A percentile compares a stretch with the other conserved stretches of the same genome.
Conservation (phyloP, 108 stramenopile species). For the Chaetoceros muelleri region DNA sequence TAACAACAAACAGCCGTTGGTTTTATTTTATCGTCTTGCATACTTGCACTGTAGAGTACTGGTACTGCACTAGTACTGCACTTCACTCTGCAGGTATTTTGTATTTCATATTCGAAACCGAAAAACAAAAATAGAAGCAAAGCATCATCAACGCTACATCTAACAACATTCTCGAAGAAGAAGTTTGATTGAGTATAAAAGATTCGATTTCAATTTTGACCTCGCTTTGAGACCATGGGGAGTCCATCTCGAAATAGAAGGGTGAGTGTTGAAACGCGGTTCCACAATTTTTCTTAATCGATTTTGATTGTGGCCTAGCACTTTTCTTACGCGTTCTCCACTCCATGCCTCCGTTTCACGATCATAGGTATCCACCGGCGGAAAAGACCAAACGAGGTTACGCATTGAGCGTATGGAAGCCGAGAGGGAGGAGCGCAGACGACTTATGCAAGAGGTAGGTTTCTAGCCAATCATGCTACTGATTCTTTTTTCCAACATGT, state of each 20-base stretch:
- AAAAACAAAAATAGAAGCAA: too few species aligned
- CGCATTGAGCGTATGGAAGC: constrained; percentile 82
- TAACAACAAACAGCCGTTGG: too few species aligned
- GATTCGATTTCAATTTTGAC: too few species aligned
- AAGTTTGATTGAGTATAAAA: too few species aligned
- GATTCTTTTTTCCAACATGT: not conserved
- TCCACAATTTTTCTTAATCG: not conserved
- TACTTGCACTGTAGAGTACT: too few species aligned
- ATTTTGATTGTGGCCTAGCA: not conserved
- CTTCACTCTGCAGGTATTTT: too few species aligned
- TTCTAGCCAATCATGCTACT: not conserved
- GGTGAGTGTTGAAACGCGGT: not conserved
- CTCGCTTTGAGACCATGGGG: too few species aligned
- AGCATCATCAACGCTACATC: too few species aligned
- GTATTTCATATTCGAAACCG: too few species aligned
- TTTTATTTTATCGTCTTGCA: too few species aligned
- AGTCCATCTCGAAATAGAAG: not conserved
- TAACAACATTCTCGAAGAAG: too few species aligned
- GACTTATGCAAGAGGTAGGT: constrained; percentile 45
- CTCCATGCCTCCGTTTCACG: not conserved
- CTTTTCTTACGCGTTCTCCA: not conserved
- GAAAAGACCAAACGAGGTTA: constrained; percentile 54
- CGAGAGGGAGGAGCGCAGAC: constrained; percentile 78
- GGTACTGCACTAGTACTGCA: too few species aligned
- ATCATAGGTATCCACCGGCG: not conserved